Conservation (phyloP, 176 grass and related monocot species). For the Leersia perrieri region DNA sequence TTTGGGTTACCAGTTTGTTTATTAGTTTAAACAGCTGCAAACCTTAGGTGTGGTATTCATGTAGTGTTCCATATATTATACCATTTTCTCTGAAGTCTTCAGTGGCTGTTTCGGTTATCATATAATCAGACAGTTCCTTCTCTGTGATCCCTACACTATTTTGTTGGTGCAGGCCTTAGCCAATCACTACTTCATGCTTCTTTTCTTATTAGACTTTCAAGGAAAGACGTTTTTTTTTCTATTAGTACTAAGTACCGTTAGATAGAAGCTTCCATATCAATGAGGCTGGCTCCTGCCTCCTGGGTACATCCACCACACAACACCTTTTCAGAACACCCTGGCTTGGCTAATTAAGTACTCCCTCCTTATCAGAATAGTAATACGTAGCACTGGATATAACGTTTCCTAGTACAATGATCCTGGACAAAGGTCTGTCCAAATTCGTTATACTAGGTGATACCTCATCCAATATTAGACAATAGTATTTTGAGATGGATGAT, state of each 20-base stretch:
- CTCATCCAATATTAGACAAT: too few relatives aligned
- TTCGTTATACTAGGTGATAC: too few relatives aligned
- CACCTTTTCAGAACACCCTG: slow-evolving; percentile 27
- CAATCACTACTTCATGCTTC: background rate
- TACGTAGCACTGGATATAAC: too few relatives aligned
- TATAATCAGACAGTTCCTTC: background rate
- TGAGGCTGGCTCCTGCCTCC: background rate
- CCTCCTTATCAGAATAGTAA: too few relatives aligned
- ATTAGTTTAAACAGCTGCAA: background rate
- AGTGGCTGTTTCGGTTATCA: background rate
- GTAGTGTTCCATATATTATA: background rate
- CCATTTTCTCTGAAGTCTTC: background rate
- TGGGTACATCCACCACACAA: background rate
- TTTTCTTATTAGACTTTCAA: background rate
- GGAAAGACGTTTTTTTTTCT: background rate
- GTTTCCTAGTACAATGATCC: too few relatives aligned
- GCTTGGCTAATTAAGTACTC: background rate
- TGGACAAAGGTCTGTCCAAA: too few relatives aligned
- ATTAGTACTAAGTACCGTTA: background rate
- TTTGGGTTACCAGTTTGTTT: background rate
- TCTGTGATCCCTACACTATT: background rate
- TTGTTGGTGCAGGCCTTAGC: background rate
- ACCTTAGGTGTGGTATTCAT: background rate
- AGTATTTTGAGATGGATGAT: too few relatives aligned
- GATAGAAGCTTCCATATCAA: background rate